Evolutionary conservation across 495 filamentous ascomycete species (phyloP).

Genomic region (Thermochaetoides thermophila): DNA sequence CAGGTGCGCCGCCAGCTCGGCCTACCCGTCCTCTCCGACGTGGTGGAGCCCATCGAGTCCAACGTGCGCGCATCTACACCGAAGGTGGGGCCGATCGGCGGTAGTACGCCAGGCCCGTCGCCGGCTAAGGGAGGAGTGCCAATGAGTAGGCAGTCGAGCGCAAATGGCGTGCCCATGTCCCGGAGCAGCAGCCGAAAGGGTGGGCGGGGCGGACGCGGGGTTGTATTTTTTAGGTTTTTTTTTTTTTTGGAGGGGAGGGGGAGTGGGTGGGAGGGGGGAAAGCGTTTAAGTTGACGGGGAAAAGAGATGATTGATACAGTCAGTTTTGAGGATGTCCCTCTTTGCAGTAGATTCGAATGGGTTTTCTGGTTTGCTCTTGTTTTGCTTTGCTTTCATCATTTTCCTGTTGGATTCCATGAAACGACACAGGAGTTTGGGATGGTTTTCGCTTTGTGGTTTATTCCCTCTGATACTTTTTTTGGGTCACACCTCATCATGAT

Average conservation of each 20-base stretch:
- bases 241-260: background rate
- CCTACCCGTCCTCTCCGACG: constrained; percentile 20
- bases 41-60: constrained; percentile 12
- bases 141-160: constrained; percentile 37
- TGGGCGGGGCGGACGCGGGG: constrained; percentile 15
- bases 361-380: too few relatives aligned
- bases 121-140: constrained; percentile 22
- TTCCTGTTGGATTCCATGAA: too few relatives aligned
- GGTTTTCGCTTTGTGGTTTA: background rate
- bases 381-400: too few relatives aligned
- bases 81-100: constrained; percentile 14
- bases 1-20: constrained; percentile 26
- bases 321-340: too few relatives aligned
- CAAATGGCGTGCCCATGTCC: constrained; percentile 36
- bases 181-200: constrained; percentile 26
- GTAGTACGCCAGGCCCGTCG: constrained; percentile 16
- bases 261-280: too few relatives aligned
- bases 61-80: constrained; percentile 15
- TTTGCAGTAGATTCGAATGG: too few relatives aligned
- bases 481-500: background rate
- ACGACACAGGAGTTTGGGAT: too few relatives aligned
- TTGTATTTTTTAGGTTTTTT: constrained; percentile 1
- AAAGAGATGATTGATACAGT: too few relatives aligned
- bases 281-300: too few relatives aligned
- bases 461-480: background rate